These are phyloP conservation scores for Mimosa pudica DNA, from an alignment of 306 rosid genomes.

Conservation along the genomic window DNA sequence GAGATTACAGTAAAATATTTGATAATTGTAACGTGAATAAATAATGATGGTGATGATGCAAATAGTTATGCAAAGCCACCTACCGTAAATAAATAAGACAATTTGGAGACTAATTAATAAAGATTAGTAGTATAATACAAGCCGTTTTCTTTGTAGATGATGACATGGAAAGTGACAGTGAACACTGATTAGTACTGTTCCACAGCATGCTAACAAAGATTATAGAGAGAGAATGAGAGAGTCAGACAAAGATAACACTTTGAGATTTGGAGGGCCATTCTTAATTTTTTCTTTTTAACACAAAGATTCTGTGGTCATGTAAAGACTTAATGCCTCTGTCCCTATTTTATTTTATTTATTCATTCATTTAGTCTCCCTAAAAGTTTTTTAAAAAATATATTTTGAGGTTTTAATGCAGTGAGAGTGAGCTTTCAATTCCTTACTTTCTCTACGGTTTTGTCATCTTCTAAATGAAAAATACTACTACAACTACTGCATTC, in stretches of 20 bases:
- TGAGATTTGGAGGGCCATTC: constrained; percentile 42
- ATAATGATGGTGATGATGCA: no score
- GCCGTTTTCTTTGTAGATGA: constrained; percentile 4
- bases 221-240: constrained; percentile 16
- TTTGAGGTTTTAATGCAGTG: constrained; percentile 52
- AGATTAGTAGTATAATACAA: background rate
- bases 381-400: background rate
- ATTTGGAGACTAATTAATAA: constrained; percentile 1
- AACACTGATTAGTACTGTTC: constrained; percentile 48
- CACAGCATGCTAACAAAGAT: constrained; percentile 59
- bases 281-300: constrained; percentile 33
- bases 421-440: constrained; percentile 70
- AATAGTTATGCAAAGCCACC: background rate
- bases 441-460: constrained; percentile 63
- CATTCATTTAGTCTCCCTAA: constrained; percentile 7
- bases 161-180: constrained; percentile 51
- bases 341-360: constrained; percentile 35
- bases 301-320: constrained; percentile 70
- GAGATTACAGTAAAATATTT: background rate
- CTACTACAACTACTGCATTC: constrained; percentile 4
- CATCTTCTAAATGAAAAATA: constrained; percentile 62
- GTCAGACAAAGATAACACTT: constrained; percentile 38
- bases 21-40: background rate
- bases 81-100: constrained; percentile 1
- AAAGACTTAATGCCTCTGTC: constrained; percentile 57